Base-by-base conservation (phyloP, 1,284 basidiomycete species). In the Tilletia horrida region DNA sequence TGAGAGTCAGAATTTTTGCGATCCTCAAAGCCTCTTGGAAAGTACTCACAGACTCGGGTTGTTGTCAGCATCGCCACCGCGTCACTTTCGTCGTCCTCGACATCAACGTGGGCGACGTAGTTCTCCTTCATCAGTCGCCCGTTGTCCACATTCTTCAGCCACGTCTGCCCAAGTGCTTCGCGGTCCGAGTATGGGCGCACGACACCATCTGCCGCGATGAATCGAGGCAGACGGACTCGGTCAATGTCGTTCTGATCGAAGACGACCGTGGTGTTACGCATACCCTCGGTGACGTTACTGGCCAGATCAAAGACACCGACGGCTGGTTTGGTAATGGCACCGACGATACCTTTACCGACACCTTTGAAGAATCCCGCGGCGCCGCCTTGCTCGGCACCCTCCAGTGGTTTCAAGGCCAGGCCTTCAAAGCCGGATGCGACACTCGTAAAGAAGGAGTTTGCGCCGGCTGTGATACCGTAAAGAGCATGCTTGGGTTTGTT, bases 321-420 rank as follows among this genome's bases (percentile, higher is more conserved):
- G 0, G 91, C 93, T 3, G 96, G 96, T 83, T 99, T 99, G 4
- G 96, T 97, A 64, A 98, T 88, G 47, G 87, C 91, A 29, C 95
- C 95, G 67, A 97, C 92, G 64, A 97, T 85, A 11, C 95, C 95
- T 82, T 96, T 97, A 16, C 96, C 96, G 35, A 99, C 88, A 14
- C 96, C 96, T 83, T 96, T 97, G 85, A 97, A 92, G 84, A 99
- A 99, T 3, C 96, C 96, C 43, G 91, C 85, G 0, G 96, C 93
- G 6, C 96, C 96, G 75, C 90, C 93, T 16, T 88, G 87, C 81
- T 98, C 95, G 0, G 96, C 96, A 3, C 96, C 96, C 83, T 98
- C 94, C 59, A 98, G 88, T 0, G 96, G 96, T 80, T 97, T 95
- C 78, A 96, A 91, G 71, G 97, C 87, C 29, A 99, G 88, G 9